Evolutionary conservation across 495 filamentous ascomycete genomes (phyloP).

Genomic region (Xeromyces bisporus): DNA sequence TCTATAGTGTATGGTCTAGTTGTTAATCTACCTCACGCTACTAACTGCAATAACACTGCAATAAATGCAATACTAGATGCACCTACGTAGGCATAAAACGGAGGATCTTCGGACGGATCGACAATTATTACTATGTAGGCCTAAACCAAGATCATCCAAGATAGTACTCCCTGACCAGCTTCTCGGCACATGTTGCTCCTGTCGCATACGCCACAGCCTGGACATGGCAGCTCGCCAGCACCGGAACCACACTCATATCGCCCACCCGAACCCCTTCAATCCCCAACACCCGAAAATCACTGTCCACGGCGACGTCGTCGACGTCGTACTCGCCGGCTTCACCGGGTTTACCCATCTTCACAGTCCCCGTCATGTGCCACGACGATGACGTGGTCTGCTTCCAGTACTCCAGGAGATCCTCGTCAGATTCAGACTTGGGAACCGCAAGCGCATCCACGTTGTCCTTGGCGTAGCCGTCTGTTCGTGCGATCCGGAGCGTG

Average conservation of each 20-base stretch:
- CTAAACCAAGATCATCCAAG: no score
- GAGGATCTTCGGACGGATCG: no score
- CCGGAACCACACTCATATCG: conserved; percentile 48
- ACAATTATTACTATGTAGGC: no score
- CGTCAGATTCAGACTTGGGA: conserved; percentile 35
- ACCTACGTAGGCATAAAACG: no score
- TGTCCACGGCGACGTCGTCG: conserved; percentile 36
- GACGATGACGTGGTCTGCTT: conserved; percentile 12
- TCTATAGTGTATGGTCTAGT: no score
- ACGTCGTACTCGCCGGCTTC: no score
- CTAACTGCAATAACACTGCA: no score
- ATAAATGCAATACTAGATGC: no score
- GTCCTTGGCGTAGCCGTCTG: conserved; percentile 30
- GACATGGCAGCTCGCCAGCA: conserved; percentile 30
- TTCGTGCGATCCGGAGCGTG: conserved; percentile 23
- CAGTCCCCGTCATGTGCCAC: conserved; percentile 46
- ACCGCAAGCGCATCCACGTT: conserved; percentile 22
- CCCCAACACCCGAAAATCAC: conserved; percentile 35
- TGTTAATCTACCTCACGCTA: no score
- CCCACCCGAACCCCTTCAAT: conserved; percentile 40
- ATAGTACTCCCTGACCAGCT: conserved; percentile 11
- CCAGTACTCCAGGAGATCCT: conserved; percentile 36
- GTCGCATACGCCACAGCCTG: conserved; percentile 24
- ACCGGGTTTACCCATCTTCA: conserved; percentile 39
- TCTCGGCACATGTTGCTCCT: conserved; percentile 14